Percentiles rank a stretch among this genome's conserved stretches.
Evolutionary conservation across 805 yeast species (phyloP).

Genomic region (Scheffersomyces spartinae): DNA sequence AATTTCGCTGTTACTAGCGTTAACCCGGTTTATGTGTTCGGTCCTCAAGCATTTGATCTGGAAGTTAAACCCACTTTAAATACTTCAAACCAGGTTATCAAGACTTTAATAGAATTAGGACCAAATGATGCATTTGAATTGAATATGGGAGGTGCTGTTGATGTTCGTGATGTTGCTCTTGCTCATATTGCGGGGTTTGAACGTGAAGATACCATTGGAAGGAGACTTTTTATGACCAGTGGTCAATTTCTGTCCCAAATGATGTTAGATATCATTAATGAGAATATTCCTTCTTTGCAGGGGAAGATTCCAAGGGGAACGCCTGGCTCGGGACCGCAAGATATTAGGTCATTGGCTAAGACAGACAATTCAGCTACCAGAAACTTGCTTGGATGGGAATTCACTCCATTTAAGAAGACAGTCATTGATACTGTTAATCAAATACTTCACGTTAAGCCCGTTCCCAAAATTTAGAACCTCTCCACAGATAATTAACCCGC

Average conservation of each 20-base stretch:
- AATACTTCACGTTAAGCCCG: slow-evolving; percentile 3
- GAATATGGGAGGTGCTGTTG: slow-evolving; percentile 17
- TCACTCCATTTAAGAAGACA: slow-evolving; percentile 6
- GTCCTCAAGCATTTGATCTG: slow-evolving; percentile 12
- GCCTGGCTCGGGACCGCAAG: slow-evolving; percentile 18
- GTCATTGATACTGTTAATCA: slow-evolving; percentile 11
- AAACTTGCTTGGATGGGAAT: slow-evolving; percentile 7
- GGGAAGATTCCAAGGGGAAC: slow-evolving; percentile 16
- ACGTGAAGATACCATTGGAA: slow-evolving; percentile 8
- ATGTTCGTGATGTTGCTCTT: slow-evolving; percentile 19
- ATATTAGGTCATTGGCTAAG: slow-evolving; percentile 13
- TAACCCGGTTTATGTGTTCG: slow-evolving; percentile 13
- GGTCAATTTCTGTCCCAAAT: slow-evolving; percentile 25
- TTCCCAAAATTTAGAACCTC: not conserved
- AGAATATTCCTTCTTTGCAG: slow-evolving; percentile 13
- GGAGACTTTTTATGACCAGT: slow-evolving; percentile 18
- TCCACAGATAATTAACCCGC: no score
- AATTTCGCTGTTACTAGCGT: slow-evolving; percentile 9
- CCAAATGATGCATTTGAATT: slow-evolving; percentile 9
- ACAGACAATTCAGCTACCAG: slow-evolving; percentile 7
- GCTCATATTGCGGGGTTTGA: slow-evolving; percentile 25
- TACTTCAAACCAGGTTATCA: slow-evolving; percentile 16
- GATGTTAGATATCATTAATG: slow-evolving; percentile 13
- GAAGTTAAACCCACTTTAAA: slow-evolving; percentile 11
- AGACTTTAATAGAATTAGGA: slow-evolving; percentile 8